Percentiles rank a stretch among this genome's conserved stretches.
These are phyloP conservation scores for Spongiforma sp. DNA, from an alignment of 1,284 basidiomycete genomes.

Conservation along the genomic window DNA sequence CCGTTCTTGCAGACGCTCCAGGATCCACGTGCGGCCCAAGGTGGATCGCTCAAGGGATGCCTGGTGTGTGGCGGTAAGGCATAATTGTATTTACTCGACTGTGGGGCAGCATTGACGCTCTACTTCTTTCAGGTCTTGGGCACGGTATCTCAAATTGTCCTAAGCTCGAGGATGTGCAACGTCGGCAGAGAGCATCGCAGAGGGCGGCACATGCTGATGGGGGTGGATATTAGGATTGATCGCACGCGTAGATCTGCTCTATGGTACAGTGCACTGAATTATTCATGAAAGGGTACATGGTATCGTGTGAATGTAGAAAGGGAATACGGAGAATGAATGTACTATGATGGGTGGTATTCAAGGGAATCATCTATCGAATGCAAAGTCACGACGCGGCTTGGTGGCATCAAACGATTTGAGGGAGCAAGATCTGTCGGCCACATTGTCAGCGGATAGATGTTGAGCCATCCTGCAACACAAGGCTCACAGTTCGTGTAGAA, in stretches of 20 bases:
- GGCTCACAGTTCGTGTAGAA: constrained; percentile 29
- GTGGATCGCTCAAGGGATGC: no score
- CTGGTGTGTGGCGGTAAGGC: no score
- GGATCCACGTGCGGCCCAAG: no score
- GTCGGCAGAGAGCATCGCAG: constrained; percentile 88
- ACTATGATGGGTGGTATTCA: background rate
- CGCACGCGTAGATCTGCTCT: background rate
- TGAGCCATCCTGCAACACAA: background rate
- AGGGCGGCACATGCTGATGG: constrained; percentile 68
- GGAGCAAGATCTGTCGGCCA: constrained; percentile 3
- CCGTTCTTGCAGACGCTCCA: background rate
- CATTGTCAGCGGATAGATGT: constrained; percentile 4
- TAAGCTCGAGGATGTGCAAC: constrained; percentile 93
- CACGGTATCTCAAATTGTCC: no score
- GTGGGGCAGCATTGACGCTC: constrained; percentile 43
- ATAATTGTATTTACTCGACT: no score
- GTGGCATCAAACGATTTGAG: constrained; percentile 21
- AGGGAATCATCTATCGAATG: constrained; percentile 21
- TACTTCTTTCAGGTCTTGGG: no score
- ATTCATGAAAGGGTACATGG: background rate
- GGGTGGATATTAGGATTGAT: constrained; percentile 46
- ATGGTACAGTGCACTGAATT: constrained; percentile 17
- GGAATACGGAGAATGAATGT: no score
- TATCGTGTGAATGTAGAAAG: no score
- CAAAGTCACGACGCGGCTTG: constrained; percentile 28